Evolutionary conservation across 2,329 filamentous ascomycete genomes (phyloP), one percentile per base, ranked within the genome.

Genomic region (Chrysoporthe cubensis): DNA sequence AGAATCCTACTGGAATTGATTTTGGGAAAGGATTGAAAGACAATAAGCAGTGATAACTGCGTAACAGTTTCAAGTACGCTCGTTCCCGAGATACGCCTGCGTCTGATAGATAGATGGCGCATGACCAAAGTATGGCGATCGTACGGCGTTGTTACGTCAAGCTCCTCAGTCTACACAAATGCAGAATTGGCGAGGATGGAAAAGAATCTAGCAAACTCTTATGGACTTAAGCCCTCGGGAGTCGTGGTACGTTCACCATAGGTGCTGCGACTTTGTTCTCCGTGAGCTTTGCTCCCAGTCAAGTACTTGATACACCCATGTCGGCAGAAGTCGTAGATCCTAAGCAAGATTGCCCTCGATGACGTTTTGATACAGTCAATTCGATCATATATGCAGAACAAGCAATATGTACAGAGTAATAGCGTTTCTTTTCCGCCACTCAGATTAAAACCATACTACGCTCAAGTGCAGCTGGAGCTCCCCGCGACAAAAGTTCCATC

Each of bases 401-500:
- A 54, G 50, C 50, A 34, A 54, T 26, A 60, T 60, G 18, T 60
- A 52, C 16, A 21, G 16, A 14, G 21, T 6, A 40, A 8, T 16
- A 18, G 56, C 56, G 14, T 40, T 40, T 21, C 32, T 40, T 37
- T 58, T 58, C 32, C 34, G 56, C 57, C 37, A 44, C 40, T 40
- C 37, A 40, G 57, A 21, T 18, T 16, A 16, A 58, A 26, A 37
- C 21, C 13, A 13, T 18, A 3, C 44, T n/a, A 46, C 3, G 9
- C 18, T 66, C 65, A 74, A 2, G 46, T 67, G 68, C 76, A 78
- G 68, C 68, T 72, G 40, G 62, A 62, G 43, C 72, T 71, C 7
- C 78, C 78, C 58, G 67, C 66, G 37, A 80, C 69, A 66, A 81
- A 82, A 1, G 71, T 74, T 7, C 80, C 80, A 73, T 79, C 74